These are phyloP conservation scores for Russula brevipes DNA, from an alignment of 768 basidiomycete species.

Conservation along the genomic window DNA sequence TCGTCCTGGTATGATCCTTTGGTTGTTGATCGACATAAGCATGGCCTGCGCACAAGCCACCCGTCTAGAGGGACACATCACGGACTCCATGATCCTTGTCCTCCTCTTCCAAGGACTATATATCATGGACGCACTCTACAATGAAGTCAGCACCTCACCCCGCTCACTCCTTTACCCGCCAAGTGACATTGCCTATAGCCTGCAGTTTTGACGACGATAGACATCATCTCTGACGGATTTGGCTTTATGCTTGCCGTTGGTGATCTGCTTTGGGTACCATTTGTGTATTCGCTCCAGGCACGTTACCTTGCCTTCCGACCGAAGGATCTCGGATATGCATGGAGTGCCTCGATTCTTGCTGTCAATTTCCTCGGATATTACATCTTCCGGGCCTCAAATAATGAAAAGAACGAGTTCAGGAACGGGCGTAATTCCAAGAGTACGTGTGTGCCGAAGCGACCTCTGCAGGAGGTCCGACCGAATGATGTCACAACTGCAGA, in stretches of 20 bases:
- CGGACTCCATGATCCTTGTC: constrained; percentile 91
- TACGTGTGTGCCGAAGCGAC: constrained; percentile 30
- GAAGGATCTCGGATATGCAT: constrained; percentile 63
- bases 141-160: constrained; percentile 56
- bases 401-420: constrained; percentile 94
- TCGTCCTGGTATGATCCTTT: constrained; percentile 85
- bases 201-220: constrained; percentile 91
- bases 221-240: constrained; percentile 95
- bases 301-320: constrained; percentile 91
- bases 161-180: neutral
- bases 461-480: neutral
- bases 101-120: constrained; percentile 83
- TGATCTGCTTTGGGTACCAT: constrained; percentile 91
- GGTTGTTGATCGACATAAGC: constrained; percentile 85
- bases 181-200: constrained; percentile 44
- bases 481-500: constrained; percentile 40
- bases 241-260: constrained; percentile 97
- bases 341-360: constrained; percentile 52
- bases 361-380: constrained; percentile 75
- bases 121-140: constrained; percentile 80
- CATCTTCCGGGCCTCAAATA: constrained; percentile 85
- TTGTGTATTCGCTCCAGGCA: constrained; percentile 89
- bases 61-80: constrained; percentile 67
- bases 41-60: constrained; percentile 88
- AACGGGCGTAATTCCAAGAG: constrained; percentile 93